Percentiles rank a stretch among this genome's conserved stretches.
These are phyloP conservation scores for Colletotrichum trifolii DNA, from an alignment of 2,329 filamentous ascomycete species.

Conservation along the genomic window DNA sequence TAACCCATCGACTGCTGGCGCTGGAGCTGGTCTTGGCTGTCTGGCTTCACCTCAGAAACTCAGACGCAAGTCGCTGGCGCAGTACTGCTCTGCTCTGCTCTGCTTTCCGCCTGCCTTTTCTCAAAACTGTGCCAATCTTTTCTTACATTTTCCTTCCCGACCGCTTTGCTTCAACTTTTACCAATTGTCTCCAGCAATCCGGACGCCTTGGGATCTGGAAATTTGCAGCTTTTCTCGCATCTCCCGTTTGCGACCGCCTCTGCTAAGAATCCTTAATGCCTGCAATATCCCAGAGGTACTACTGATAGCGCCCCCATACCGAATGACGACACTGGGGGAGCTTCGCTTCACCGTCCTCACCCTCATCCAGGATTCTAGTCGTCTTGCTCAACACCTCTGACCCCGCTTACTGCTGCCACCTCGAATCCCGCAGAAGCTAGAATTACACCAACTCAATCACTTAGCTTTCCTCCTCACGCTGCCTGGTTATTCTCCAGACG, in stretches of 20 bases:
- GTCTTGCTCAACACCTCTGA: constrained; percentile 6
- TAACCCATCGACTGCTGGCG: neutral
- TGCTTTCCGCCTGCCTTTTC: neutral
- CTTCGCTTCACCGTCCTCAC: constrained; percentile 22
- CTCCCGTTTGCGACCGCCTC: constrained; percentile 8
- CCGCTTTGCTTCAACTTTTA: constrained; percentile 1
- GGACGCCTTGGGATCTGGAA: neutral
- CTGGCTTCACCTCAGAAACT: constrained; percentile 2
- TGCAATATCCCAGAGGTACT: constrained; percentile 19
- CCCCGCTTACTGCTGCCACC: constrained; percentile 12
- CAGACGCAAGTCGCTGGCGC: neutral
- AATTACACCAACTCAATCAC: neutral
- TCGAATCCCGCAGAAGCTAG: neutral
- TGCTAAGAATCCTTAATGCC: too few relatives aligned
- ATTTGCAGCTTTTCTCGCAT: neutral
- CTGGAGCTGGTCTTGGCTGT: constrained; percentile 1
- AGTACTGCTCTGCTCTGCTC: neutral
- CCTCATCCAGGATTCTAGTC: neutral
- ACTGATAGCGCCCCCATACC: constrained; percentile 15
- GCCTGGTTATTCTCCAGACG: neutral
- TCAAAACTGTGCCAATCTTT: constrained; percentile 23
- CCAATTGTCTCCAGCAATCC: neutral
- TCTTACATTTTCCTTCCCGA: constrained; percentile 16
- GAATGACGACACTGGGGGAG: constrained; percentile 34
- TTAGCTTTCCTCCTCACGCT: neutral